Evolutionary conservation across 2,329 filamentous ascomycete genomes (phyloP).

Genomic region (Penicillium digitatum): DNA sequence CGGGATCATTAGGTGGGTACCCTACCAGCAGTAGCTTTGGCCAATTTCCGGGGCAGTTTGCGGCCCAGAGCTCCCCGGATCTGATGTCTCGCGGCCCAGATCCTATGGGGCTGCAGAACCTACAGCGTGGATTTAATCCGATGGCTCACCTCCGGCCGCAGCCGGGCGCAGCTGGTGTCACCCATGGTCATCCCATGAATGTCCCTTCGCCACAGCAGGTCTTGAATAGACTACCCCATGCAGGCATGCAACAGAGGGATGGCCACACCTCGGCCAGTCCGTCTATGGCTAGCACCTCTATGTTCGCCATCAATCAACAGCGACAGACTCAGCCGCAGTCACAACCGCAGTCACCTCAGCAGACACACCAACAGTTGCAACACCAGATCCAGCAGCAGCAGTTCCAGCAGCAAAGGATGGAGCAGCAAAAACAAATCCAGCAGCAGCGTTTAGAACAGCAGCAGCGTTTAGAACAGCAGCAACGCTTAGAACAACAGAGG

Average conservation of each 20-base stretch:
- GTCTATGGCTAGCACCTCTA: constrained; percentile 23
- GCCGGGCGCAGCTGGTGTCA: constrained; percentile 25
- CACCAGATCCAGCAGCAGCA: constrained; percentile 24
- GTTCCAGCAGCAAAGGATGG: constrained; percentile 17
- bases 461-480: constrained; percentile 9
- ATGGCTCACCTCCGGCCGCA: constrained; percentile 31
- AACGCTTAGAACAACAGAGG: constrained; percentile 13
- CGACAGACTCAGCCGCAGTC: constrained; percentile 19
- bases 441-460: constrained; percentile 17
- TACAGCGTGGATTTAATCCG: constrained; percentile 31
- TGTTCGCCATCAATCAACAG: constrained; percentile 23
- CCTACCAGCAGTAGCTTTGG: constrained; percentile 27
- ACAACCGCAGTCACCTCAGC: constrained; percentile 28
- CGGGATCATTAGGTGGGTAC: constrained; percentile 30
- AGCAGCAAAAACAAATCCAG: constrained; percentile 9
- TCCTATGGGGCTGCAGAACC: constrained; percentile 28
- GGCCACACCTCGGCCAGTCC: constrained; percentile 20
- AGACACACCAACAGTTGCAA: constrained; percentile 24
- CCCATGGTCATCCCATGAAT: constrained; percentile 28
- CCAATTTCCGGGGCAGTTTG: constrained; percentile 29
- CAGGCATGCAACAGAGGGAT: constrained; percentile 21
- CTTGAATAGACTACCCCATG: constrained; percentile 28
- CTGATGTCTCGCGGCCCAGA: constrained; percentile 29
- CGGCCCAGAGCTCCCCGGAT: constrained; percentile 28
- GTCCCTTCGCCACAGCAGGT: constrained; percentile 33